Percentiles rank a stretch among this genome's conserved stretches.
Conservation (phyloP, 306 rosid genomes). For the Hylodesmum podocarpum region DNA sequence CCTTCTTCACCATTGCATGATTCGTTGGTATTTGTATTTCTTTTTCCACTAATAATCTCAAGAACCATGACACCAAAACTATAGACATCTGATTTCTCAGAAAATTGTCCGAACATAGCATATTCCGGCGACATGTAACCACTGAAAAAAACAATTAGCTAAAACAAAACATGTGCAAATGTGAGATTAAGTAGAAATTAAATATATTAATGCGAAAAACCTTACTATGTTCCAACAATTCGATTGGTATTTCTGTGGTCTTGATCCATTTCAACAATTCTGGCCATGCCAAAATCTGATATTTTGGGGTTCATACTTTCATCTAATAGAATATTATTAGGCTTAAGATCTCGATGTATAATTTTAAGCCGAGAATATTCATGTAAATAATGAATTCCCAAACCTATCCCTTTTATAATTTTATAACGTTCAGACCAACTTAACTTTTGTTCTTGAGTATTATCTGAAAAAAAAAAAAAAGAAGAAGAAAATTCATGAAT, state of each 20-base stretch:
- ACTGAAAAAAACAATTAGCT: background rate
- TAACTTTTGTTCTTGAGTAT: background rate
- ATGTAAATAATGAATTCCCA: slow-evolving; percentile 51
- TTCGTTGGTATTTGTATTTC: no score
- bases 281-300: slow-evolving; percentile 59
- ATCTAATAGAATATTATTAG: slow-evolving; percentile 51
- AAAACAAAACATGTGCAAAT: background rate
- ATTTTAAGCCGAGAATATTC: slow-evolving; percentile 50
- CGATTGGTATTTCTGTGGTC: background rate
- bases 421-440: slow-evolving; percentile 33
- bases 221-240: slow-evolving; percentile 64
- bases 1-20: no score
- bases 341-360: slow-evolving; percentile 10
- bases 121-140: no score
- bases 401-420: slow-evolving; percentile 40
- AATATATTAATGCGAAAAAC: slow-evolving; percentile 6
- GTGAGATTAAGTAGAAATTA: background rate
- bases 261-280: slow-evolving; percentile 32
- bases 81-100: slow-evolving; percentile 39
- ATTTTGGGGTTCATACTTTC: slow-evolving; percentile 48
- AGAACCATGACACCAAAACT: no score
- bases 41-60: no score
- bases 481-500: background rate
- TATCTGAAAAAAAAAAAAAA: background rate
- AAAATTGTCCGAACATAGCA: slow-evolving; percentile 32